Evolutionary conservation across 306 rosid genomes (phyloP), one percentile per base, ranked within the genome.

Genomic region (Cicer judaicum): DNA sequence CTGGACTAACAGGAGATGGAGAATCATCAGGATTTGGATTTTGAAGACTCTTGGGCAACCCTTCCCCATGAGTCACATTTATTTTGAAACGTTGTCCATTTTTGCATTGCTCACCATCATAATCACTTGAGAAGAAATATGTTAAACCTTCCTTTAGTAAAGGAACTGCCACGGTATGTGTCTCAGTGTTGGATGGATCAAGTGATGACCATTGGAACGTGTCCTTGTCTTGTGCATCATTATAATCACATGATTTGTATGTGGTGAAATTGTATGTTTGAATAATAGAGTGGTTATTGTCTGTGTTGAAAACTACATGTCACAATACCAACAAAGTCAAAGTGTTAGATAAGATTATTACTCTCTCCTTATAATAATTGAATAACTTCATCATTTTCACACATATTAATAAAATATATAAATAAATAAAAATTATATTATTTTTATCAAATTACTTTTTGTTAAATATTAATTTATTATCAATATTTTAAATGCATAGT

Each of bases 51-150:
- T 80, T 74, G 0, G 97, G 97, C 72, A 94, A 78, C 16, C 99
- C 99, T 83, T 92, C 84, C 10, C 97, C 99, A 34, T 90, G 75
- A 0, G 89, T 68, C 36, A 94, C 97, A 3, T 79, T 80, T 5
- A 94, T 85, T 19, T 81, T 50, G 82, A 94, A 92, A 2, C 74
- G 93, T 73, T 90, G 99, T 0, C 97, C 99, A 52, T 64, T 87
- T 50, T 68, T 72, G 73, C 99, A 94, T 6, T 94, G 99, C 0
- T 90, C 99, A 1, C 99, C 97, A 13, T 94, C 99, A 42, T 94
- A 92, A 49, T 91, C 87, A 64, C 93, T 82, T 0, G 99, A 94
- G 64, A 93, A 91, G 80, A 93, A 93, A 70, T 87, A 91, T 6
- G 84, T 79, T 43, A 66, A 34, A 1, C 97, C 97, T 80, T 91